A percentile compares a stretch with the other conserved stretches of the same genome.
phyloP scores from a whole-genome alignment of 805 yeast genomes.

The Cyberlindnera maritima region DNA sequence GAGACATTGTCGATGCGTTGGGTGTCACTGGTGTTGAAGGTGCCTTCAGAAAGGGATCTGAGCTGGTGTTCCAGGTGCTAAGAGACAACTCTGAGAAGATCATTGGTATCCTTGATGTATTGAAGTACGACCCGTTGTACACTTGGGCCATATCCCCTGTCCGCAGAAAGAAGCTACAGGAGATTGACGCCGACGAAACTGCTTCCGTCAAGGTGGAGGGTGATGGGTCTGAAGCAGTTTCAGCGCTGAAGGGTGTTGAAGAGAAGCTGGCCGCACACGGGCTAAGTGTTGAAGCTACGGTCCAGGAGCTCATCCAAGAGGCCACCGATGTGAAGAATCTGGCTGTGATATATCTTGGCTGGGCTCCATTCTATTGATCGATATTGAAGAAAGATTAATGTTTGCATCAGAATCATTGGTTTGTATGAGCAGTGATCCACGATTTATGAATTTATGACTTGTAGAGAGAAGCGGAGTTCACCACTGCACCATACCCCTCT shows the following conservation, averaged over 20 bases:
- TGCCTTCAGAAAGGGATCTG: slow-evolving; percentile 67
- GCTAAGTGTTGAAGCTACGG: slow-evolving; percentile 79
- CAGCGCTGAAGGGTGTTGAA: slow-evolving; percentile 72
- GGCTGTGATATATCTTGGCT: slow-evolving; percentile 75
- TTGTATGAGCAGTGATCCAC: not conserved
- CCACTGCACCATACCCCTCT: not conserved
- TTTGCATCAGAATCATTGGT: not conserved
- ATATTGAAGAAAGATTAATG: too few species aligned
- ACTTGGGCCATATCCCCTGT: slow-evolving; percentile 88
- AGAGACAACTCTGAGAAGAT: slow-evolving; percentile 67
- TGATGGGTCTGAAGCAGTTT: slow-evolving; percentile 58
- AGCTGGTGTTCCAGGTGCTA: slow-evolving; percentile 65
- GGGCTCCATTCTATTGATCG: slow-evolving; percentile 72
- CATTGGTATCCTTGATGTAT: slow-evolving; percentile 76
- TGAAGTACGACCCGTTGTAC: slow-evolving; percentile 90
- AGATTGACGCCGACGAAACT: slow-evolving; percentile 14
- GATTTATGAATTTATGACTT: not conserved
- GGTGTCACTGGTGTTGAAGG: slow-evolving; percentile 88
- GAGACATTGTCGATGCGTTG: slow-evolving; percentile 90
- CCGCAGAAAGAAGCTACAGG: slow-evolving; percentile 53
- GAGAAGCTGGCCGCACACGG: slow-evolving; percentile 65
- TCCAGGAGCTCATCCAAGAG: slow-evolving; percentile 73
- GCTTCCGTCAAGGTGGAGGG: slow-evolving; percentile 11
- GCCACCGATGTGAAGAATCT: slow-evolving; percentile 69
- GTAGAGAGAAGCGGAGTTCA: not conserved